Conservation (phyloP, 192 early-diverging fungal genomes). For the Cetraspora pellucida region DNA sequence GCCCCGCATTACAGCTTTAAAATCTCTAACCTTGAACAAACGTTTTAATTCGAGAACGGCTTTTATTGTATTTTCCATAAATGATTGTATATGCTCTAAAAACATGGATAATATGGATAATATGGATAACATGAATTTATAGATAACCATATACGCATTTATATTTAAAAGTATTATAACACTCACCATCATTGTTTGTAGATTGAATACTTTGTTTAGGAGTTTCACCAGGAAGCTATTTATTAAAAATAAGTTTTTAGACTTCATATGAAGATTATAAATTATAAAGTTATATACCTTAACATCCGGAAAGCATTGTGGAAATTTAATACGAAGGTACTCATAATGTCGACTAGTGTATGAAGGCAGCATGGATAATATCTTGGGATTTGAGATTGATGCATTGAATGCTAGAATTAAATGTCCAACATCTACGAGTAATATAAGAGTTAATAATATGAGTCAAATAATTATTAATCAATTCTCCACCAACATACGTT, state of each 20-base stretch:
- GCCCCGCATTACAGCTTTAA: slow-evolving; percentile 29
- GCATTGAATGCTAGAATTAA: slow-evolving; percentile 83
- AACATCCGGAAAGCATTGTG: slow-evolving; percentile 65
- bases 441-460: slow-evolving; percentile 23
- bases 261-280: background rate
- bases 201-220: background rate
- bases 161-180: background rate
- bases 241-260: background rate
- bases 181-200: background rate
- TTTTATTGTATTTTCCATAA: slow-evolving; percentile 31
- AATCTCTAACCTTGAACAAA: slow-evolving; percentile 30
- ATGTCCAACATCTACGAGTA: slow-evolving; percentile 66
- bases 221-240: background rate
- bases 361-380: slow-evolving; percentile 65
- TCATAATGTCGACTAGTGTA: slow-evolving; percentile 74
- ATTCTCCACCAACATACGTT: slow-evolving; percentile 16
- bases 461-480: background rate
- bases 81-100: slow-evolving; percentile 19
- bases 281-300: slow-evolving; percentile 34
- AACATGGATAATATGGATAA: too few species aligned
- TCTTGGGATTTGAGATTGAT: slow-evolving; percentile 47
- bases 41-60: background rate
- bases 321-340: slow-evolving; percentile 75
- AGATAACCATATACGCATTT: background rate
- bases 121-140: too few species aligned